Evolutionary conservation across 2,329 filamentous ascomycete species (phyloP).

Genomic region (Alternaria sp.): DNA sequence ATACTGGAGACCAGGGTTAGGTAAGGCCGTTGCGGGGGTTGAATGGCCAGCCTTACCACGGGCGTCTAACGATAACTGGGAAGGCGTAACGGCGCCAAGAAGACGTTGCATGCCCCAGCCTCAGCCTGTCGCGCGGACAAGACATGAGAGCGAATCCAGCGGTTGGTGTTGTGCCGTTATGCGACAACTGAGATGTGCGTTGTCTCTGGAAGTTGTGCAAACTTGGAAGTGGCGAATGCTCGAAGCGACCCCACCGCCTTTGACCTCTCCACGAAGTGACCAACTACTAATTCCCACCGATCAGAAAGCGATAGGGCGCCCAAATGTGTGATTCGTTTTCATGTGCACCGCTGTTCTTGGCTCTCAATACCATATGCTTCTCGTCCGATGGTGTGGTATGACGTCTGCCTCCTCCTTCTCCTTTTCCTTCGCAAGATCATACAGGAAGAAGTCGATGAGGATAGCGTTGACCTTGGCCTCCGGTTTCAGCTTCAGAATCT

Average conservation of each 20-base stretch:
- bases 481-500: slow-evolving; percentile 77
- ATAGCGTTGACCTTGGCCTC: slow-evolving; percentile 80
- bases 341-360: neutral
- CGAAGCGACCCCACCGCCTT: neutral
- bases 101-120: neutral
- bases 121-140: neutral
- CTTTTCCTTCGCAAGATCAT: slow-evolving; percentile 89
- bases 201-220: neutral
- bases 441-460: slow-evolving; percentile 95
- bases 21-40: neutral
- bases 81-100: neutral
- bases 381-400: slow-evolving; percentile 84
- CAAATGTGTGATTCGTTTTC: neutral
- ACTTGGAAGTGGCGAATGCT: slow-evolving; percentile 4
- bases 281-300: neutral
- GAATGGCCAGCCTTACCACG: slow-evolving; percentile 7
- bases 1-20: neutral
- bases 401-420: slow-evolving; percentile 58
- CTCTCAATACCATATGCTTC: slow-evolving; percentile 92
- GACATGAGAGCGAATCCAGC: neutral
- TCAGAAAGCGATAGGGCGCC: neutral
- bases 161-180: neutral
- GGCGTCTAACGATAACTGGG: neutral
- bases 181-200: neutral
- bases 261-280: neutral